Evolutionary conservation across 352 stramenopile species (phyloP), one percentile per base, ranked within the genome.

Genomic region (Saprolegnia diclina): DNA sequence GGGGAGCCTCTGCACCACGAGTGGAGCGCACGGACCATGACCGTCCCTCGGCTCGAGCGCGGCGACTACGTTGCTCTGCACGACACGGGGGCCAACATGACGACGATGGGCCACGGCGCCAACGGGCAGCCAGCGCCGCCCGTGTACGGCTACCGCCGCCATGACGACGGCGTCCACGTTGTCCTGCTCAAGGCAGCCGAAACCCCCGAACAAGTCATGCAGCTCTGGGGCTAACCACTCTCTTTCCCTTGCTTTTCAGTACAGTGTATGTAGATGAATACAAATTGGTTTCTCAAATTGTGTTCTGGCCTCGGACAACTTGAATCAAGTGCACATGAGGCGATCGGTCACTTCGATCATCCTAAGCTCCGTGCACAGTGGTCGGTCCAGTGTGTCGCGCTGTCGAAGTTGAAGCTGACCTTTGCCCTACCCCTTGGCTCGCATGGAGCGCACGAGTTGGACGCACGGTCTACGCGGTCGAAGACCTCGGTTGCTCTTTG

Each of bases 141-240:
- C n/a, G 57, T 66, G 9, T 66, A 42, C 26, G 57, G 57, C 14
- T 66, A 66, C 21, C 57, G 57, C 1, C 19, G 50, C 10, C n/a
- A 53, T 35, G 57, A 66, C 35, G 57, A 66, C 57, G 57, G 11
- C 21, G 9, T 92, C 42, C 71, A 77, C n/a, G 65, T 92, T 10
- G 76, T 84, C 52, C 65, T 91, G 38, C 79, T 92, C 40, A 92
- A 92, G 63, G 78, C 80, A 38, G 84, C 80, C n/a, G 82, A 92
- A 75, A 77, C 82, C 9, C 73, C 82, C 1, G 82, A 92, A 55
- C 76, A 91, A 71, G 82, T 90, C 18, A 91, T 92, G 81, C 77
- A 77, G 29, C 88, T 90, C 62, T 92, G 84, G 84, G 81, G 82
- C 26, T 92, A 83, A 53, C n/a, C n/a, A n/a, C 29, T 35, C 29